phyloP scores from a whole-genome alignment of 805 yeast species.

The Kurtzmaniella cleridarum region DNA sequence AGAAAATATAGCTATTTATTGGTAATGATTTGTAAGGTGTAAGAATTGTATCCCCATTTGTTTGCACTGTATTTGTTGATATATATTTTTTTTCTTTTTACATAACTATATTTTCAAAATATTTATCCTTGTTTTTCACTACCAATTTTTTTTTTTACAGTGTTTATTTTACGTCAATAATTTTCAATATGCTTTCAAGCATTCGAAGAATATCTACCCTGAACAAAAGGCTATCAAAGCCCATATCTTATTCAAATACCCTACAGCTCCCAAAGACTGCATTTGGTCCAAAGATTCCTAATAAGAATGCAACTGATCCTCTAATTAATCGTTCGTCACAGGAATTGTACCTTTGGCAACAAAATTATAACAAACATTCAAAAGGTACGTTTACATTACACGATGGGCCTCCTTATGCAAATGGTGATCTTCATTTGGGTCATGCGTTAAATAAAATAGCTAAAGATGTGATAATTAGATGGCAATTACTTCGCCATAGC shows the following conservation, averaged over 20 bases:
- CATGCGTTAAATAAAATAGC: slow-evolving; percentile 87
- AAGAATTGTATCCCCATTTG: neutral
- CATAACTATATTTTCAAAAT: neutral
- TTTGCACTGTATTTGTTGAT: neutral
- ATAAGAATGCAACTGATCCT: slow-evolving; percentile 28
- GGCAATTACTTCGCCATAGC: slow-evolving; percentile 53
- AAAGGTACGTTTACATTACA: slow-evolving; percentile 55
- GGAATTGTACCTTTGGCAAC: slow-evolving; percentile 61
- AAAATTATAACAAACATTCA: slow-evolving; percentile 16
- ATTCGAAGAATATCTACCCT: too few relatives aligned
- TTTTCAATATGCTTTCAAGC: too few relatives aligned
- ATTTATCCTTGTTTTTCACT: too few relatives aligned
- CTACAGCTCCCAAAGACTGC: slow-evolving; percentile 61
- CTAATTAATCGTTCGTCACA: slow-evolving; percentile 50
- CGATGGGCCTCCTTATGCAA: slow-evolving; percentile 99
- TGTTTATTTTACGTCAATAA: too few relatives aligned
- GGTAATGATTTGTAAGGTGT: neutral
- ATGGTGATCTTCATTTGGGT: slow-evolving; percentile 87
- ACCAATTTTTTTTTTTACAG: too few relatives aligned
- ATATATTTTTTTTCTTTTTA: too few relatives aligned
- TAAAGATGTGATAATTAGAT: slow-evolving; percentile 80
- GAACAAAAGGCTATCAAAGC: neutral
- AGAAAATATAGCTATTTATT: neutral
- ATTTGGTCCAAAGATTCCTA: slow-evolving; percentile 50
- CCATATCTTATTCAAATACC: slow-evolving; percentile 40